Base-by-base conservation (phyloP, 2,329 filamentous ascomycete genomes). In the Fusarium temperatum region DNA sequence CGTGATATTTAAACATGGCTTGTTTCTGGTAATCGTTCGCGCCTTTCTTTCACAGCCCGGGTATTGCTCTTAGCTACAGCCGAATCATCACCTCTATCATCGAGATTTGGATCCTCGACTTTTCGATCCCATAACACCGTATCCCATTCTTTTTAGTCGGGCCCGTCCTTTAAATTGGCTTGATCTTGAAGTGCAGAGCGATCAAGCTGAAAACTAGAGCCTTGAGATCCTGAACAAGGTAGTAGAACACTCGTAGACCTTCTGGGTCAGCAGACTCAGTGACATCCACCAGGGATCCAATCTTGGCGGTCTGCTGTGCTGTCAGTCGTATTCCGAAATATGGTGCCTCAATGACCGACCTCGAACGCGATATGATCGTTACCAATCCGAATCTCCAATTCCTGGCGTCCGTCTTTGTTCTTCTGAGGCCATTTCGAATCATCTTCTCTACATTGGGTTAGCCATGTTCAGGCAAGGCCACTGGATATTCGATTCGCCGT, bases 351-450 rank as follows among this genome's bases (percentile, higher is more conserved):
- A 35, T 67, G 48, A 79, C 87, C 71, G 83, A 95, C 95, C 92
- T 99, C 96, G 76, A 99, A 99, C 4, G 95, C 97, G 77, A 99
- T 98, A 82, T 98, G 96, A 74, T 99, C 96, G 79, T 93, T 96
- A 47, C 96, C 96, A 63, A 99, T 82, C 55, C 95, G 90, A 67
- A 99, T 98, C 83, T 99, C 96, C 54, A 99, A 88, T 85, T 99
- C 96, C 82, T 99, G 96, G 73, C 96, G 91, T 41, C 96, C 96
- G 79, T 99, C 96, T 85, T 98, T 98, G 86, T 99, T 99, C 89
- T 98, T 99, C 83, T 97, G 94, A 2, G 96, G 96, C 96, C 96
- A 99, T 82, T 98, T 98, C 32, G 92, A 93, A 82, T 99, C 96
- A 81, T 99, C 96, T 91, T 99, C 96, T 86, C 94, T 97, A 76